Percentiles rank a stretch among this genome's conserved stretches.
These are phyloP conservation scores for Radiomyces spectabilis DNA, from an alignment of 192 early-diverging fungal genomes.

Conservation along the genomic window DNA sequence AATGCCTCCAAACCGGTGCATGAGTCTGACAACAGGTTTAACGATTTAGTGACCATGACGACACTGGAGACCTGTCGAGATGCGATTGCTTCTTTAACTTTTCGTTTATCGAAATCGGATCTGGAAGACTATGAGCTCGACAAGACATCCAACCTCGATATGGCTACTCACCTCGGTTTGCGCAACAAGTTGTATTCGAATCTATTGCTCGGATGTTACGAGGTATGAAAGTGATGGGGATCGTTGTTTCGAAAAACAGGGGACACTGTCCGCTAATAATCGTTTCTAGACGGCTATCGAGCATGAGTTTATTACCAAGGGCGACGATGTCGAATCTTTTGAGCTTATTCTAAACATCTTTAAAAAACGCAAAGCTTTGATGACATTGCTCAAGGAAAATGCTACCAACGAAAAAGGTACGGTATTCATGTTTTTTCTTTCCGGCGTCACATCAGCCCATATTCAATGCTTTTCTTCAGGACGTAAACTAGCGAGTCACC, in stretches of 20 bases:
- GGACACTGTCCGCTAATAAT: too few species aligned
- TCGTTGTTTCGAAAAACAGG: too few species aligned
- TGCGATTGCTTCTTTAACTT: constrained; percentile 6
- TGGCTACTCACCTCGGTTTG: constrained; percentile 37
- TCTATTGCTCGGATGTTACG: constrained; percentile 49
- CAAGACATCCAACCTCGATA: constrained; percentile 53
- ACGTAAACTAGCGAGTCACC: constrained; percentile 10
- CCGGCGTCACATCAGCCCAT: not conserved
- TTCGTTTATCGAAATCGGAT: constrained; percentile 40
- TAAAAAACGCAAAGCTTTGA: constrained; percentile 32
- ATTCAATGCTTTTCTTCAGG: constrained; percentile 13
- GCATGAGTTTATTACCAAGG: constrained; percentile 15
- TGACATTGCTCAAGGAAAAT: constrained; percentile 37
- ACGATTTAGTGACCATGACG: too few species aligned
- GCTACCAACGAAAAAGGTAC: constrained; percentile 31
- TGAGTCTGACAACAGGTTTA: too few species aligned
- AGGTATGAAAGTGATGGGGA: too few species aligned
- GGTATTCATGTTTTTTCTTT: not conserved
- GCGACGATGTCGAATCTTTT: constrained; percentile 12
- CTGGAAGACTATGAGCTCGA: constrained; percentile 65
- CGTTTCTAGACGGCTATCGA: constrained; percentile 23
- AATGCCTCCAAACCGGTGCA: not conserved
- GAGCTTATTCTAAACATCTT: constrained; percentile 37
- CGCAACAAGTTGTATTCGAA: constrained; percentile 46
- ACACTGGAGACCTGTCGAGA: too few species aligned